Evolutionary conservation across 2,329 filamentous ascomycete genomes (phyloP), one percentile per base, ranked within the genome.

Genomic region (Ascochyta viciae-villosae): DNA sequence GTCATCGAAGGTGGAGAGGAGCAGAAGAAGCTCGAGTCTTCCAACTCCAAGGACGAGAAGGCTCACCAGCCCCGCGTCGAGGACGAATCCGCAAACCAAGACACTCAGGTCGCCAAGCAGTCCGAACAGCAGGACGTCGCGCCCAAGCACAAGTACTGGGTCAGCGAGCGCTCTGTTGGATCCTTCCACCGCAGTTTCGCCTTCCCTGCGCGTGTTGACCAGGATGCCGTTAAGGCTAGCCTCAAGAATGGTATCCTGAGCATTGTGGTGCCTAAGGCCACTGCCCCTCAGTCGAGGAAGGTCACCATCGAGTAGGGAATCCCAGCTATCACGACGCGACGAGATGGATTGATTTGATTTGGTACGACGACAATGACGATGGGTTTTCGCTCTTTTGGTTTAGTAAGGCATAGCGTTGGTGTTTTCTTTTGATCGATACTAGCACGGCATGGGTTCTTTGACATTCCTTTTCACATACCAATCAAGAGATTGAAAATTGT

Each of bases 111-210:
- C 35, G 51, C 70, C 38, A 72, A 68, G 52, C 61, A 68, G 40
- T 58, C 65, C 33, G 64, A 74, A 37, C 55, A 82, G 54, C 71
- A 77, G 49, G 72, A 80, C 24, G 63, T 76, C 35, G 62, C 79
- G 41, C 58, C 77, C 67, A 87, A 86, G 76, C 61, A 78, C 65
- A 88, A 86, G 76, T 93, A 87, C 82, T 94, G 90, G 90, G 79
- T 86, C 50, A 81, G 77, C 49, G 85, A 88, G 73, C 83, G 85
- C 63, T 81, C 79, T 0, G 77, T 85, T 12, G 85, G 85, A 61
- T 80, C 83, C 50, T 88, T 88, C 76, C 80, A 82, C 57, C 81
- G 85, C 65, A 79, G 77, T 43, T 87, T 88, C 74, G 78, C 74
- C 55, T 87, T 88, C 78, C 84, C 85, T 1, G 74, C 76, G 2